Conservation (phyloP, 1,284 basidiomycete species). For the Fereydounia khargensis region DNA sequence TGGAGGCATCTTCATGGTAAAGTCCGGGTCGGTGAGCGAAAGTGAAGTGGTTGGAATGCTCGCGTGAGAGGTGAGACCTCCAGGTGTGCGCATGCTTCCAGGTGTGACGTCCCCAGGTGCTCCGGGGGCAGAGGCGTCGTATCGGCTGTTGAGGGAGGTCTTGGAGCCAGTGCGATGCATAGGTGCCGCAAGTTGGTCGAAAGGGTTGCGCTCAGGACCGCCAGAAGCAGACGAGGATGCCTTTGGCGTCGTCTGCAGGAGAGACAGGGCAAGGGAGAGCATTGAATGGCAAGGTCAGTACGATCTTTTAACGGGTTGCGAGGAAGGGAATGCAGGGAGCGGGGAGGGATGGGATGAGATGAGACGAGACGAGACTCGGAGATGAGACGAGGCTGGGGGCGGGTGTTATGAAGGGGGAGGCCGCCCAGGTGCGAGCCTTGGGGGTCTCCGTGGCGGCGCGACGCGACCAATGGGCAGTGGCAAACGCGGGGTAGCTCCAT, state of each 20-base stretch:
- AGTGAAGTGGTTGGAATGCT: constrained; percentile 47
- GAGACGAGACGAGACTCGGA: neutral
- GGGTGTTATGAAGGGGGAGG: neutral
- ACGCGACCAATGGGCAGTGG: no score
- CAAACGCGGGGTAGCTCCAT: no score
- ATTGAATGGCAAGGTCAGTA: constrained; percentile 1
- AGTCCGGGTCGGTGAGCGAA: constrained; percentile 45
- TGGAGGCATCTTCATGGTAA: constrained; percentile 54
- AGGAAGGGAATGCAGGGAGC: neutral
- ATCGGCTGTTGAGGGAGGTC: constrained; percentile 27
- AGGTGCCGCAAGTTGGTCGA: constrained; percentile 28
- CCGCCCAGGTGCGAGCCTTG: neutral
- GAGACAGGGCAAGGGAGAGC: neutral
- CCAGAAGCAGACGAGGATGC: constrained; percentile 36
- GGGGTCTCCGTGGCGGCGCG: no score
- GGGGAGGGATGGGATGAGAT: neutral
- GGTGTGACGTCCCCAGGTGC: constrained; percentile 21
- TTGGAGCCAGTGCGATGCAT: constrained; percentile 22
- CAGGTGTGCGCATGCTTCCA: constrained; percentile 42
- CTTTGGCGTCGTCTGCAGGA: constrained; percentile 37
- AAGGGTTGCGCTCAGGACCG: constrained; percentile 46
- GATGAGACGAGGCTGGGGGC: neutral
- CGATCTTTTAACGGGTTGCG: neutral
- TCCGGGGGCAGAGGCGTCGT: constrained; percentile 10
- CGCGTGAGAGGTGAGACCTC: constrained; percentile 41